A percentile compares a stretch with the other conserved stretches of the same genome.
Conservation (phyloP, 805 yeast genomes). For the Nakazawaea ernobii region DNA sequence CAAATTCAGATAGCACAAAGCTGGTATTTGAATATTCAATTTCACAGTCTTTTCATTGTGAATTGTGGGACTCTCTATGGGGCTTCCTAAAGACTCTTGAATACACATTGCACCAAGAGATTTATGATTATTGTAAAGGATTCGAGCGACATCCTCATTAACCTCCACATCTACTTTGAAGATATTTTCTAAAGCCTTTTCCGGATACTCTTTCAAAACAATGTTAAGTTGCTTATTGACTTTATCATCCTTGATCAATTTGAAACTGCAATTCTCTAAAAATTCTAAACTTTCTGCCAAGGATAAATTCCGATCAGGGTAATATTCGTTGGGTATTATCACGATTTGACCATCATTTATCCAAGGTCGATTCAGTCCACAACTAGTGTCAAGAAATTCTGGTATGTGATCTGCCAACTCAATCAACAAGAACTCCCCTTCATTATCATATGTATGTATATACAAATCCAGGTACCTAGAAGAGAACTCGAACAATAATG, state of each 20-base stretch:
- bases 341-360: slow-evolving; percentile 33
- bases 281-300: slow-evolving; percentile 35
- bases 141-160: slow-evolving; percentile 10
- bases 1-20: slow-evolving; percentile 3
- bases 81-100: background rate
- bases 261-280: slow-evolving; percentile 31
- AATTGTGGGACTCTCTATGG: background rate
- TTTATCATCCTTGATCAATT: slow-evolving; percentile 21
- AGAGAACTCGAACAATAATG: slow-evolving; percentile 31
- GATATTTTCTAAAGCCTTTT: slow-evolving; percentile 21
- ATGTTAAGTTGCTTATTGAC: slow-evolving; percentile 17
- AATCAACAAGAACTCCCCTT: slow-evolving; percentile 49
- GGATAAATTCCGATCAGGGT: slow-evolving; percentile 26
- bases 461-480: slow-evolving; percentile 27
- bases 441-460: slow-evolving; percentile 44
- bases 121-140: background rate
- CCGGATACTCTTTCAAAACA: slow-evolving; percentile 23
- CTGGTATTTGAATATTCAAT: background rate
- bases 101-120: background rate
- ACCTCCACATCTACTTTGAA: slow-evolving; percentile 16
- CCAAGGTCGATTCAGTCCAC: slow-evolving; percentile 50
- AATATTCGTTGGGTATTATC: slow-evolving; percentile 33
- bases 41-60: background rate
- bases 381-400: slow-evolving; percentile 39
- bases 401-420: slow-evolving; percentile 35